A percentile compares a stretch with the other conserved stretches of the same genome.
Evolutionary conservation across 108 stramenopile genomes (phyloP).

Genomic region (Aurantiochytrium sp.): DNA sequence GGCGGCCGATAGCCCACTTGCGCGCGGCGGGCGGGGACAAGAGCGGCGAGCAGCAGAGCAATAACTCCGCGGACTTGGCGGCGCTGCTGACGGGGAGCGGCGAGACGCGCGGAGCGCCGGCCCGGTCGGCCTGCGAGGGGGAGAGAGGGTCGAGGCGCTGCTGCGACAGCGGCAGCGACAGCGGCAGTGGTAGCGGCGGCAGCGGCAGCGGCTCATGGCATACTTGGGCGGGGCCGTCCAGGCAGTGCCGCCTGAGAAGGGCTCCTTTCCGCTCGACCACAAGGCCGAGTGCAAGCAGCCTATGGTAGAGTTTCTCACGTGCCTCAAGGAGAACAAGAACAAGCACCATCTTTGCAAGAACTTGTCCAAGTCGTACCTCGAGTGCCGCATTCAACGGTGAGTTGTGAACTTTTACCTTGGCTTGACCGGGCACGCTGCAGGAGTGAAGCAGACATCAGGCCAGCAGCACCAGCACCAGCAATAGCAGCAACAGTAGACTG

Average conservation of each 20-base stretch:
- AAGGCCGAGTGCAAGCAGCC: slow-evolving; percentile 62
- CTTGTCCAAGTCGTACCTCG: slow-evolving; percentile 65
- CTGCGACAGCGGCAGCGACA: too few species aligned
- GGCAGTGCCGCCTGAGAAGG: slow-evolving; percentile 72
- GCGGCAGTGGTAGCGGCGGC: too few species aligned
- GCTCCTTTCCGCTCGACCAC: slow-evolving; percentile 81
- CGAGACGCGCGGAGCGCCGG: too few species aligned
- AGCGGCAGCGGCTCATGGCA: not conserved
- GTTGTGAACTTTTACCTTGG: not conserved
- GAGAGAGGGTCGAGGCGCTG: too few species aligned
- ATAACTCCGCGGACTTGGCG: too few species aligned
- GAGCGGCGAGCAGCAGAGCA: too few species aligned
- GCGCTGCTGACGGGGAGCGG: too few species aligned
- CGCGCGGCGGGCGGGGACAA: too few species aligned
- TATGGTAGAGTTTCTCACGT: slow-evolving; percentile 62
- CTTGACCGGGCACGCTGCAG: not conserved
- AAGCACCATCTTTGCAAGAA: slow-evolving; percentile 74
- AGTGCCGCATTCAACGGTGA: slow-evolving; percentile 70
- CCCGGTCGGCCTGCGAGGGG: too few species aligned
- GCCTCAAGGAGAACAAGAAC: slow-evolving; percentile 61
- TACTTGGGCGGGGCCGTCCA: slow-evolving; percentile 20
- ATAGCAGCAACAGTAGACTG: not conserved
- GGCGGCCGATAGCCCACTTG: too few species aligned
- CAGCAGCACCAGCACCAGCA: too few species aligned
- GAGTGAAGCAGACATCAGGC: not conserved